Evolutionary conservation across 2,329 filamentous ascomycete species (phyloP), one percentile per base, ranked within the genome.

Genomic region (Exophiala viscosa): DNA sequence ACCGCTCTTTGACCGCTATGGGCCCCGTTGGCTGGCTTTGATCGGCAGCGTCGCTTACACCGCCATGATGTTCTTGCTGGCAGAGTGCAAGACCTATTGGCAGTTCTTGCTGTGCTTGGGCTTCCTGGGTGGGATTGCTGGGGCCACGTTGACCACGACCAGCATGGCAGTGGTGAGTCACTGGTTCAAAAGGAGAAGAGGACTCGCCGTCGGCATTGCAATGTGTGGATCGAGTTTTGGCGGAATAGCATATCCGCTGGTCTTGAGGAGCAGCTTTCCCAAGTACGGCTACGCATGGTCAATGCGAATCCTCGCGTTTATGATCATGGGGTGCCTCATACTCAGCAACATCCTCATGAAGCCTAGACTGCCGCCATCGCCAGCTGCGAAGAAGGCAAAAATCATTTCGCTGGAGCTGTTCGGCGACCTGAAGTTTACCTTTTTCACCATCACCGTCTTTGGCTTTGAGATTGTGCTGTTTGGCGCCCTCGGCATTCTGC

Each of bases 391-490:
- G 63, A 64, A 54, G 15, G 38, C 53, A 35, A 40, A 35, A 0
- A 67, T 65, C 4, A 58, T 77, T 20, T 74, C 74, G 41, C 63
- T 77, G 20, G 53, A 58, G 0, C 70, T 74, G 0, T 76, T 77
- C 50, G 63, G 60, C 2, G 71, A 71, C 2, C 65, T 67, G 2
- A 67, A 73, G 0, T 72, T 77, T 20, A 68, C 64, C 1, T 71
- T 77, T 32, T 63, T 77, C 2, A 69, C 72, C 0, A 59, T 69
- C 3, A 69, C 69, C 0, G 67, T 77, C 7, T 76, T 78, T 51
- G 66, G 70, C 1, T 70, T 78, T 15, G 76, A 79, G 42, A 74
- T 78, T 44, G 73, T 73, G 34, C 69, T 78, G 11, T 78, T 78
- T 38, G 74, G 74, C 10, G 69, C 73, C n/a, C 69, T 72, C 1